A percentile compares a stretch with the other conserved stretches of the same genome.
phyloP scores from a whole-genome alignment of 371 early-diverging fungal species.

The Smittium culicis region DNA sequence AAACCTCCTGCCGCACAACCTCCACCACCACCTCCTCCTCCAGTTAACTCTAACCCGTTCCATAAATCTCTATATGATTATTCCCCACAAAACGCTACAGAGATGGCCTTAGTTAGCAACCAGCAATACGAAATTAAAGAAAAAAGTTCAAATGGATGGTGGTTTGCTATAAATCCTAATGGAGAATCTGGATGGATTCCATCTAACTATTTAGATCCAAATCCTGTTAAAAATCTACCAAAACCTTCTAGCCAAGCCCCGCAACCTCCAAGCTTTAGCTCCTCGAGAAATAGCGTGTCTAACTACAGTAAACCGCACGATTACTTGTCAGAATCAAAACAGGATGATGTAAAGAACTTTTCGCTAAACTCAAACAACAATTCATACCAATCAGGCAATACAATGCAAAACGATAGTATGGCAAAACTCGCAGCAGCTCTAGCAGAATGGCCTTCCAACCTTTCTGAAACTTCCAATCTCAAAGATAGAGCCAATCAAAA shows the following conservation, averaged over 20 bases:
- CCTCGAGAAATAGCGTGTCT: neutral
- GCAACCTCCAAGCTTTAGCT: neutral
- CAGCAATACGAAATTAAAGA: conserved; percentile 58
- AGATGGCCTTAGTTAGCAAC: conserved; percentile 51
- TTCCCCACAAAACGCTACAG: conserved; percentile 43
- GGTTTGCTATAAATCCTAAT: conserved; percentile 40
- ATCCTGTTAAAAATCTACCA: conserved; percentile 18
- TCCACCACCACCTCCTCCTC: conserved; percentile 38
- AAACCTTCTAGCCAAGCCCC: conserved; percentile 13
- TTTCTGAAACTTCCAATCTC: neutral
- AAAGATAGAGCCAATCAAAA: neutral
- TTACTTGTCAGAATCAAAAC: conserved; percentile 15
- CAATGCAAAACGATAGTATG: conserved; percentile 20
- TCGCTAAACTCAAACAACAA: neutral
- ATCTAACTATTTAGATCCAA: conserved; percentile 55
- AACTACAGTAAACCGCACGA: conserved; percentile 10
- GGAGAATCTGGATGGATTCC: conserved; percentile 74
- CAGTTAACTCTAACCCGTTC: conserved; percentile 35
- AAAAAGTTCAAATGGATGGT: conserved; percentile 75
- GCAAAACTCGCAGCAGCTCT: conserved; percentile 30
- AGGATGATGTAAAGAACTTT: conserved; percentile 13
- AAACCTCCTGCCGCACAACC: conserved; percentile 33
- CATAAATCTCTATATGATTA: conserved; percentile 67
- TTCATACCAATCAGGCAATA: conserved; percentile 2
- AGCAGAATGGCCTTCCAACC: conserved; percentile 18